A percentile compares a stretch with the other conserved stretches of the same genome.
These are phyloP conservation scores for Oryza australiensis DNA, from an alignment of 176 grass and related monocot genomes.

Conservation along the genomic window DNA sequence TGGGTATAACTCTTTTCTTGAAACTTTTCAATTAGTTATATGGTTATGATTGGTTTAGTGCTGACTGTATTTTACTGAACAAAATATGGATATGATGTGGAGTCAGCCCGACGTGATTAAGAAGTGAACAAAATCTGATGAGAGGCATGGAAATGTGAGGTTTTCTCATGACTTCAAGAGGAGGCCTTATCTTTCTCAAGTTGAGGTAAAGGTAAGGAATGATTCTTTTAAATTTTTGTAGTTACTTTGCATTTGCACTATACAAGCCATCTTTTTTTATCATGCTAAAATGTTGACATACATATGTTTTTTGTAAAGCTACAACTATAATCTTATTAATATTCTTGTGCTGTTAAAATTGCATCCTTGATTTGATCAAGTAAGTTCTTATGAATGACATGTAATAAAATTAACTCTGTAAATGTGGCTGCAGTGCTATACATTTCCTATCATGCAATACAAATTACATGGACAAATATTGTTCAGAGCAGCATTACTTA, in stretches of 20 bases:
- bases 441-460: not conserved
- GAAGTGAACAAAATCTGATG: slow-evolving; percentile 88
- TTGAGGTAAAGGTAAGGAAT: slow-evolving; percentile 86
- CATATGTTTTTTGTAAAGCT: slow-evolving; percentile 24
- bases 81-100: slow-evolving; percentile 80
- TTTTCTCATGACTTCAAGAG: slow-evolving; percentile 85
- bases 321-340: not conserved
- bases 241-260: slow-evolving; percentile 26
- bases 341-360: slow-evolving; percentile 9
- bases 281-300: slow-evolving; percentile 9
- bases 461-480: not conserved
- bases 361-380: slow-evolving; percentile 10
- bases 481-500: too few relatives aligned
- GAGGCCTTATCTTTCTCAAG: slow-evolving; percentile 89
- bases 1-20: not conserved
- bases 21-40: not conserved
- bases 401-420: slow-evolving; percentile 25
- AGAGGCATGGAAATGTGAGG: slow-evolving; percentile 77
- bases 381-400: not conserved
- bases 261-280: not conserved
- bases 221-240: slow-evolving; percentile 10
- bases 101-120: slow-evolving; percentile 71
- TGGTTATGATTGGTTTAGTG: slow-evolving; percentile 4
- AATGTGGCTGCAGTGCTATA: not conserved
- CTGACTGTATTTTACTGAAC: not conserved